Evolutionary conservation across 352 stramenopile species (phyloP).

Genomic region (Salisapilia sapeloensis): DNA sequence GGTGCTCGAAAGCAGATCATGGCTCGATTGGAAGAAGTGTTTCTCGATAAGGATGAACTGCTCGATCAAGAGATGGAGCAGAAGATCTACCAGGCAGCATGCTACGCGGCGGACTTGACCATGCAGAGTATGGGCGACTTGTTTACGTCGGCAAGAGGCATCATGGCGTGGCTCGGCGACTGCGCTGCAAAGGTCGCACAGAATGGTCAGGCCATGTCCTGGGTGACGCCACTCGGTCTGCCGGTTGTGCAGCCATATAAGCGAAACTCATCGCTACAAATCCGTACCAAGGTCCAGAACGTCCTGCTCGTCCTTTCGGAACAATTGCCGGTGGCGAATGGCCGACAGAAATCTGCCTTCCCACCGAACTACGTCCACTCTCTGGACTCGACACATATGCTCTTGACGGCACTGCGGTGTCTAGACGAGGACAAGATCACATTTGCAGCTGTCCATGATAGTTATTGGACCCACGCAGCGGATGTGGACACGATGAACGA

Average conservation of each 20-base stretch:
- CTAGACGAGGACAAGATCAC: conserved; percentile 76
- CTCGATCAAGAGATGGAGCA: conserved; percentile 68
- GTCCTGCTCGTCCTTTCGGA: conserved; percentile 75
- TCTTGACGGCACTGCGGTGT: conserved; percentile 95
- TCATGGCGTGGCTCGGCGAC: conserved; percentile 86
- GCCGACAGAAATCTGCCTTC: conserved; percentile 92
- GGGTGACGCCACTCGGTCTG: conserved; percentile 97
- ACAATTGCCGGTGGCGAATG: conserved; percentile 33
- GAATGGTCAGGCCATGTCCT: conserved; percentile 91
- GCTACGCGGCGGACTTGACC: conserved; percentile 90
- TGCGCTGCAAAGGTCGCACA: conserved; percentile 53
- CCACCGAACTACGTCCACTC: conserved; percentile 99
- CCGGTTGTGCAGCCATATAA: conserved; percentile 98
- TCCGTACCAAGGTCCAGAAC: conserved; percentile 78
- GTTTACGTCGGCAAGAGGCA: conserved; percentile 90
- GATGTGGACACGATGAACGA: conserved; percentile 95
- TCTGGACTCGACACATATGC: conserved; percentile 99
- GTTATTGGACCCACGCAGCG: conserved; percentile 97
- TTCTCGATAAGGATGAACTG: conserved; percentile 59
- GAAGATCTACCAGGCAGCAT: conserved; percentile 73
- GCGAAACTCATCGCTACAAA: conserved; percentile 50
- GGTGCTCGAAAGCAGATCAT: conserved; percentile 97
- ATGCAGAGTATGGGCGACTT: conserved; percentile 95
- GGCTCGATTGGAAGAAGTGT: conserved; percentile 88
- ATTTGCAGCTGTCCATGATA: conserved; percentile 98